Base-by-base conservation (phyloP, 257 asterid species). In the Nicotiana benthamiana region DNA sequence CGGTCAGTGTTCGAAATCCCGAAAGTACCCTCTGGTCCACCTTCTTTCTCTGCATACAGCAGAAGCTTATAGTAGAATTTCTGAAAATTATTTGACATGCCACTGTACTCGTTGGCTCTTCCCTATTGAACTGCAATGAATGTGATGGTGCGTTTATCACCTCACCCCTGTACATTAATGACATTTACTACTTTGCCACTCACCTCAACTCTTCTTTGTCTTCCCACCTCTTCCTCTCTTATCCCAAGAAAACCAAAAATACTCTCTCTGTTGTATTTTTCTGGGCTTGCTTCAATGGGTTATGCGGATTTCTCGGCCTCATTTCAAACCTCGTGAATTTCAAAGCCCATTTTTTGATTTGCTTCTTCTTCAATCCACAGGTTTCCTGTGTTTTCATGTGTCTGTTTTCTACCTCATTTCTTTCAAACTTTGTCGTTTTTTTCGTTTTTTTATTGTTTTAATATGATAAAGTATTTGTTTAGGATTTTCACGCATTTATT, bases 331-430 rank as follows among this genome's bases (percentile, higher is more conserved):
- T 86, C 87, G 90, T 83, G 89, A 76, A 80, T 77, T 82, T 83
- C 92, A 72, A 80, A 70, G 87, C 79, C 60, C 68, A 84, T 83
- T 80, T 85, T 82, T 63, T 34, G 17, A 30, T 65, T 82, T 79
- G 89, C 89, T 89, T 85, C 88, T 75, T 77, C 93, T 85, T 83
- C 89, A 87, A 81, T 87, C 86, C 90, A 89, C 97, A 83, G 91
- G 89, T 89, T 82, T 90, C 82, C 82, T 86, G 90, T 85, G 90
- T 86, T 86, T 86, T 79, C 80, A 63, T 80, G 81, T 75, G 82
- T 48, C 32, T 83, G 75, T 75, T 74, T 80, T 52, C 75, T 53
- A 56, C 65, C 77, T 61, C 66, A 80, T 75, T 83, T 87, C 76
- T 87, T 90, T 46, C 61, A 74, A 75, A 84, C 75, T n/a, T 86